Evolutionary conservation across 805 yeast species (phyloP).

Genomic region (Nakazawaea ernobii): DNA sequence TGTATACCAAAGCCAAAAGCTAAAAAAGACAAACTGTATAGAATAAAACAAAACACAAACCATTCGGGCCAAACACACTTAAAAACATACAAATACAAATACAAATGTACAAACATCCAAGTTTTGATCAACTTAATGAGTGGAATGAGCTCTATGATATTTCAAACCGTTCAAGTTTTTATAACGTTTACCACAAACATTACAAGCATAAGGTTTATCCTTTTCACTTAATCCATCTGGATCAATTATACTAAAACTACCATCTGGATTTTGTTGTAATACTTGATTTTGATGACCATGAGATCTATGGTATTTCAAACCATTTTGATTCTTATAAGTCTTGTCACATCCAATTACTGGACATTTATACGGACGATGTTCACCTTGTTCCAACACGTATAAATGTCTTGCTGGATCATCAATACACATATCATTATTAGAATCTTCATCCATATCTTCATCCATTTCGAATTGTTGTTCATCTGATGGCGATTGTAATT

Average conservation of each 20-base stretch:
- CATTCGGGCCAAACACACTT: too few relatives aligned
- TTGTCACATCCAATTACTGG: conserved; percentile 98
- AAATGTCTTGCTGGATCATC: conserved; percentile 96
- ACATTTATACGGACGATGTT: conserved; percentile 92
- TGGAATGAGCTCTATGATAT: conserved; percentile 97
- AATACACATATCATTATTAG: conserved; percentile 64
- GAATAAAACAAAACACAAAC: too few relatives aligned
- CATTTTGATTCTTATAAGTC: conserved; percentile 96
- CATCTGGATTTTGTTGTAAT: conserved; percentile 84
- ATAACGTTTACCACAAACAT: conserved; percentile 95
- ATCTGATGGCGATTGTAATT: conserved; percentile 1
- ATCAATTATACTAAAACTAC: conserved; percentile 86
- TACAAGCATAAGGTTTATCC: conserved; percentile 97
- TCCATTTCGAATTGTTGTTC: conserved; percentile 29
- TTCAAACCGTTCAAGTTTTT: conserved; percentile 94
- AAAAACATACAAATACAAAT: too few relatives aligned
- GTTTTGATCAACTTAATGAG: conserved; percentile 68
- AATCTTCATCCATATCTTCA: conserved; percentile 33
- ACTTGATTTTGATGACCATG: conserved; percentile 98
- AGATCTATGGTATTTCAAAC: conserved; percentile 87
- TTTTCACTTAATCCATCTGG: conserved; percentile 97
- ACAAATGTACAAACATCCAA: too few relatives aligned
- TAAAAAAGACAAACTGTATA: too few relatives aligned
- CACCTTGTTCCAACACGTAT: conserved; percentile 87
- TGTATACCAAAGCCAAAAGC: too few relatives aligned